A percentile compares a stretch with the other conserved stretches of the same genome.
These are phyloP conservation scores for Davidsoniella neocaledoniae DNA, from an alignment of 2,329 filamentous ascomycete species.

Conservation along the genomic window DNA sequence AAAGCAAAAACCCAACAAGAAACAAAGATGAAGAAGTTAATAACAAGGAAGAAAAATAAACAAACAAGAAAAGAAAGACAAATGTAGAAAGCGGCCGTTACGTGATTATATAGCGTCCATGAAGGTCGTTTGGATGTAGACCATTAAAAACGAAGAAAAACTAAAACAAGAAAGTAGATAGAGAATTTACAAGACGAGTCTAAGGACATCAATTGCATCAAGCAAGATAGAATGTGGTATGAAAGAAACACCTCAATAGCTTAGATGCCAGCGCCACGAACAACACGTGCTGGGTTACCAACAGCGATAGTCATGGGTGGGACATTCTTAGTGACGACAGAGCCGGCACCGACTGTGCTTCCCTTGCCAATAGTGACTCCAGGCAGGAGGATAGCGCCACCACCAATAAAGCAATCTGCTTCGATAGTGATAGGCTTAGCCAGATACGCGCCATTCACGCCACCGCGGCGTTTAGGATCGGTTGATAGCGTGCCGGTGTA, in stretches of 20 bases:
- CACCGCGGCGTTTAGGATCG: constrained; percentile 57
- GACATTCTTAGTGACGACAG: constrained; percentile 68
- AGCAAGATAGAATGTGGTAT: too few relatives aligned
- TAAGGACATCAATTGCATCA: neutral
- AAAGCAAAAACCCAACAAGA: too few relatives aligned
- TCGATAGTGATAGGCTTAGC: constrained; percentile 63
- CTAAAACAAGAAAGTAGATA: neutral
- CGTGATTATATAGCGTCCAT: neutral
- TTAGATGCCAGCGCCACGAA: constrained; percentile 20
- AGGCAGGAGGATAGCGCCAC: constrained; percentile 59
- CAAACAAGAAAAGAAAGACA: neutral
- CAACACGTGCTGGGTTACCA: constrained; percentile 50
- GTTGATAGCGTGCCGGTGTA: constrained; percentile 58
- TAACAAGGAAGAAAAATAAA: neutral
- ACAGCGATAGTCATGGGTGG: constrained; percentile 51
- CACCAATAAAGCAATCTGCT: constrained; percentile 71
- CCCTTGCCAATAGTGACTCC: constrained; percentile 69
- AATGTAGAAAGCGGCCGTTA: neutral
- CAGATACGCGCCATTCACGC: constrained; percentile 52
- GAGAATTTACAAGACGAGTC: neutral
- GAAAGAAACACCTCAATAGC: neutral
- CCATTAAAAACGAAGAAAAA: constrained; percentile 2
- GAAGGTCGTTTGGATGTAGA: too few relatives aligned
- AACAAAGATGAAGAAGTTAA: neutral
- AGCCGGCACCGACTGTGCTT: constrained; percentile 63